A percentile compares a stretch with the other conserved stretches of the same genome.
Evolutionary conservation across 768 basidiomycete genomes (phyloP).

Genomic region (Mycena amicta): DNA sequence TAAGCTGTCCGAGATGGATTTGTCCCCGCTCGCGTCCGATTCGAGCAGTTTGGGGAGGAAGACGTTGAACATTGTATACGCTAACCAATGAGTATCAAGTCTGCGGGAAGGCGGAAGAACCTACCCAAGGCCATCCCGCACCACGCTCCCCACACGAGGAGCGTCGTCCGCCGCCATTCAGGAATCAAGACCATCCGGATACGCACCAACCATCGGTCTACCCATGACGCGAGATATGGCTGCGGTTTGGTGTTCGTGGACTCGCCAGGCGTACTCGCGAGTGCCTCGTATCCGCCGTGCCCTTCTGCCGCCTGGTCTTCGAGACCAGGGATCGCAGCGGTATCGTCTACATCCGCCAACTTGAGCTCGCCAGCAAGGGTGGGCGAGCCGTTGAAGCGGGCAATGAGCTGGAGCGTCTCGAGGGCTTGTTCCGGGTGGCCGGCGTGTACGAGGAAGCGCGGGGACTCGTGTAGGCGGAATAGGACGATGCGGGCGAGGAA

Average conservation of each 20-base stretch:
- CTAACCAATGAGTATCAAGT: slow-evolving; percentile 46
- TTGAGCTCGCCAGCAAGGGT: slow-evolving; percentile 64
- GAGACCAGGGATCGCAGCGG: slow-evolving; percentile 5
- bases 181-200: slow-evolving; percentile 71
- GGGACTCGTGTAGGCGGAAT: slow-evolving; percentile 93
- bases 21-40: slow-evolving; percentile 31
- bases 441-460: slow-evolving; percentile 88
- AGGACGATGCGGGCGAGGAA: slow-evolving; percentile 85
- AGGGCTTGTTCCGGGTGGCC: slow-evolving; percentile 85
- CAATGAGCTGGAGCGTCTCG: slow-evolving; percentile 81
- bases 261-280: slow-evolving; percentile 8
- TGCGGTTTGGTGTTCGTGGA: neutral
- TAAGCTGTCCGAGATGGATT: slow-evolving; percentile 61
- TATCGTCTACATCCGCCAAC: slow-evolving; percentile 63
- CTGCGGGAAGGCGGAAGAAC: too few relatives aligned
- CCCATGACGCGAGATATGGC: slow-evolving; percentile 13
- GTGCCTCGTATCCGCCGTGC: slow-evolving; percentile 15
- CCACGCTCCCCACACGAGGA: slow-evolving; percentile 83
- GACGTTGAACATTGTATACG: slow-evolving; percentile 92
- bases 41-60: slow-evolving; percentile 88
- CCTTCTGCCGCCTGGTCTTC: neutral
- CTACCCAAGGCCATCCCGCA: slow-evolving; percentile 73
- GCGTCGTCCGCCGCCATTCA: slow-evolving; percentile 75
- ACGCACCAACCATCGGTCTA: slow-evolving; percentile 57
- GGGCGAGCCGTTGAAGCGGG: slow-evolving; percentile 76